These are phyloP conservation scores for Ormosia emarginata DNA, from an alignment of 306 rosid genomes.

Conservation along the genomic window DNA sequence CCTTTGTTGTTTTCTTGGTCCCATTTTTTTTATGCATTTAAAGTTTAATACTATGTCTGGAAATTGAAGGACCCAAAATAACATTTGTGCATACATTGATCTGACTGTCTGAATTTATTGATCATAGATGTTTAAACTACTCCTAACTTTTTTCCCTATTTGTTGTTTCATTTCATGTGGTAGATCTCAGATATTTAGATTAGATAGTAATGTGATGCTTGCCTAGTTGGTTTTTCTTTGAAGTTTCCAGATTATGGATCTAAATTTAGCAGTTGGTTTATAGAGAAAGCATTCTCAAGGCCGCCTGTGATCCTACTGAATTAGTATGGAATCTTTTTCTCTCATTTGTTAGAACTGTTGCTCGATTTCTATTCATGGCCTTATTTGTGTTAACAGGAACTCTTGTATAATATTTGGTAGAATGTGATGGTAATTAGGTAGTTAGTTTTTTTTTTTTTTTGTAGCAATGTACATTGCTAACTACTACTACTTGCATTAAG, in stretches of 20 bases:
- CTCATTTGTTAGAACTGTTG: conserved; percentile 4
- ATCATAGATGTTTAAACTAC: background rate
- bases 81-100: background rate
- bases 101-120: background rate
- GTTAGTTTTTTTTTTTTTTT: conserved; percentile 29
- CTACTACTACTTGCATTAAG: no score
- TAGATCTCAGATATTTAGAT: conserved; percentile 12
- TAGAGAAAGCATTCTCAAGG: conserved; percentile 15
- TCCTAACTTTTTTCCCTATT: background rate
- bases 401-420: conserved; percentile 59
- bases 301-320: conserved; percentile 20
- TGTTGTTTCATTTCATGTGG: background rate
- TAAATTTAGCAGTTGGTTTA: background rate
- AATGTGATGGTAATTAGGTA: conserved; percentile 42
- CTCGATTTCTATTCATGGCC: background rate
- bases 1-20: background rate
- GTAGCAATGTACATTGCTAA: conserved; percentile 53
- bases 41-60: background rate
- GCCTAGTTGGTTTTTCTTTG: background rate
- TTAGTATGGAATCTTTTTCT: conserved; percentile 27
- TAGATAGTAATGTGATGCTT: conserved; percentile 5
- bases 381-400: conserved; percentile 27
- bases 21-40: background rate
- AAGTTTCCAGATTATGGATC: conserved; percentile 19
- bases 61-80: conserved; percentile 10